Evolutionary conservation across 1,284 basidiomycete species (phyloP), one percentile per base, ranked within the genome.

Genomic region (Meripilus lineatus): DNA sequence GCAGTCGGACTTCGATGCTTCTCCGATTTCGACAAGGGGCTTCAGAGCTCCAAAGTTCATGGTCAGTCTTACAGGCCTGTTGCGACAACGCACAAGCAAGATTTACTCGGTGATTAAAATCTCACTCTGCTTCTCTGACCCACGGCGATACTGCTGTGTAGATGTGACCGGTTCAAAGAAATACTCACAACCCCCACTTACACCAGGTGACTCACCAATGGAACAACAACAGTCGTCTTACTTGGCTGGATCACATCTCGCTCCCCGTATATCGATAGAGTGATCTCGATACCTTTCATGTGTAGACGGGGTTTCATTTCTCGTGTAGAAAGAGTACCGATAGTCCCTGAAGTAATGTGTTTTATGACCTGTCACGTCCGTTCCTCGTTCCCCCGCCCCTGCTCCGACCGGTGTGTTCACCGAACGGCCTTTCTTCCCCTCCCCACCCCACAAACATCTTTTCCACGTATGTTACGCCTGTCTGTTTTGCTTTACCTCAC

Each of bases 1-100:
- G 74, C 67, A 8, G 74, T 90, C 22, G 88, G 88, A 25, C 59
- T 89, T 13, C 79, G 82, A 40, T 90, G 88, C 58, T 85, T 88
- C 65, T 61, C 73, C 38, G 87, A 90, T 65, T 90, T 90, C 56
- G 81, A 85, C 63, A 79, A 79, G 59, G 87, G 88, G 21, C 66
- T 90, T 21, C 67, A 71, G 38, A 64, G 70, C 17, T 81, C 86
- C 40, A 90, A 90, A 70, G 71, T 75, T 49, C 75, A 81, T 55
- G 79, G 87, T 89, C 67, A 76, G 84, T 74, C 60, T 17, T 65
- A 67, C 58, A 55, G 57, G 47, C 65, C 58, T 57, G 58, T 67
- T 43, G 53, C 50, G 25, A 47, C 41, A 38, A 46, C 48, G 45
- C 45, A 54, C 42, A 57, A 49, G 45, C 51, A 56, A 30, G 50